These are phyloP conservation scores for Usnea hakonensis DNA, from an alignment of 495 filamentous ascomycete species.

Conservation along the genomic window DNA sequence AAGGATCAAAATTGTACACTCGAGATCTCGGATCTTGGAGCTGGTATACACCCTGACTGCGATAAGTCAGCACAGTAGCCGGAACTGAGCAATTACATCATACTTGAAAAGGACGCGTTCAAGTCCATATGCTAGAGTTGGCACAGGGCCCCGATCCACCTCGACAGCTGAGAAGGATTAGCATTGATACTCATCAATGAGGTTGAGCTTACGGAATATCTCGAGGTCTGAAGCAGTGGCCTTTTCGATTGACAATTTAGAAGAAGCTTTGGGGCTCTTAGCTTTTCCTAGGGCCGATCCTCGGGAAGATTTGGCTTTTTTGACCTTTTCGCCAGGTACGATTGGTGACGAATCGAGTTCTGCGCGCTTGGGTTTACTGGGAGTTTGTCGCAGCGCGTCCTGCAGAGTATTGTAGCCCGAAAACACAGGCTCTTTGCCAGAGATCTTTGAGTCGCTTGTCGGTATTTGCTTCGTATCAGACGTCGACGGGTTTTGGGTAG, in stretches of 20 bases:
- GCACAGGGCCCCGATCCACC: slow-evolving; percentile 52
- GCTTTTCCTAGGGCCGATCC: too few species aligned
- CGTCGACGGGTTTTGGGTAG: not conserved
- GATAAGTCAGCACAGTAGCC: slow-evolving; percentile 15
- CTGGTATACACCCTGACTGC: slow-evolving; percentile 78
- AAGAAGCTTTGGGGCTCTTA: too few species aligned
- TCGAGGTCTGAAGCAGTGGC: slow-evolving; percentile 16
- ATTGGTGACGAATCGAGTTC: not conserved
- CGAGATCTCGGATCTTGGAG: slow-evolving; percentile 82
- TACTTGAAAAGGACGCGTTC: slow-evolving; percentile 91
- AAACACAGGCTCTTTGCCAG: not conserved
- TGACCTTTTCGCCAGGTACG: not conserved
- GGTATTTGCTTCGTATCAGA: not conserved
- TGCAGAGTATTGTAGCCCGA: not conserved
- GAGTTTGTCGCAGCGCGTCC: not conserved
- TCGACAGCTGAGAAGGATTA: slow-evolving; percentile 39
- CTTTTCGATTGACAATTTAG: slow-evolving; percentile 11
- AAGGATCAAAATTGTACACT: slow-evolving; percentile 94
- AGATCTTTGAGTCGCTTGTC: not conserved
- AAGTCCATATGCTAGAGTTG: slow-evolving; percentile 66
- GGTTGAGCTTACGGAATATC: slow-evolving; percentile 15
- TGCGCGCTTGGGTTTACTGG: not conserved
- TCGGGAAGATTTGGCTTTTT: not conserved
- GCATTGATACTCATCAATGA: slow-evolving; percentile 8
- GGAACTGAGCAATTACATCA: slow-evolving; percentile 14